Conservation (phyloP, 1,284 basidiomycete genomes). For the Fomitopsis pinicola region DNA sequence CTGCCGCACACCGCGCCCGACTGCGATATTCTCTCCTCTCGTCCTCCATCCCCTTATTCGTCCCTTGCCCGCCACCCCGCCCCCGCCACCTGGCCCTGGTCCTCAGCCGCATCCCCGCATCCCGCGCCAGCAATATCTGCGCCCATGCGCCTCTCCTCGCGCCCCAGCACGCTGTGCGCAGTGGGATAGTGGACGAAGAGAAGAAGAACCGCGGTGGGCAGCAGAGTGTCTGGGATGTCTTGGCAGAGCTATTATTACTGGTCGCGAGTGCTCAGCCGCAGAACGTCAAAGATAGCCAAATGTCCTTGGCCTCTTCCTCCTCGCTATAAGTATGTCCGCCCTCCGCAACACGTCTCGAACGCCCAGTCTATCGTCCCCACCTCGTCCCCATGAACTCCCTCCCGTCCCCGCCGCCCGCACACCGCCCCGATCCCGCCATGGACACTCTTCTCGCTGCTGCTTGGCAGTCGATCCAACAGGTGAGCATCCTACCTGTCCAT, state of each 20-base stretch:
- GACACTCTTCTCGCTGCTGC: slow-evolving; percentile 38
- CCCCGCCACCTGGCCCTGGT: background rate
- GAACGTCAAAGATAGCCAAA: slow-evolving; percentile 27
- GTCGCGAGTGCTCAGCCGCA: slow-evolving; percentile 20
- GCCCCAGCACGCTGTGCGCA: no score
- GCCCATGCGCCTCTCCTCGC: background rate
- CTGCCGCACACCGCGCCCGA: background rate
- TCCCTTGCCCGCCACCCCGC: background rate
- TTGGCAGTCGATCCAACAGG: slow-evolving; percentile 46
- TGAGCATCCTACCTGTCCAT: slow-evolving; percentile 29
- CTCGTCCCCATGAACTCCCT: slow-evolving; percentile 20
- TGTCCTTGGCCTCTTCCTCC: slow-evolving; percentile 29
- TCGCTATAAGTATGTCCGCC: slow-evolving; percentile 21
- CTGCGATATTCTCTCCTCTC: background rate
- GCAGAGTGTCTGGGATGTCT: slow-evolving; percentile 18
- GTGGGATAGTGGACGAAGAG: background rate
- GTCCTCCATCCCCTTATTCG: background rate
- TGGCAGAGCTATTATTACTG: slow-evolving; percentile 30
- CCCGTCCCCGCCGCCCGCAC: slow-evolving; percentile 21
- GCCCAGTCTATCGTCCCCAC: slow-evolving; percentile 5
- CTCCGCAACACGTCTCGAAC: slow-evolving; percentile 10
- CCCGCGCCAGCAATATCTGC: background rate
- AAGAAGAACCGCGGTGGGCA: background rate
- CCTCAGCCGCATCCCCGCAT: background rate
- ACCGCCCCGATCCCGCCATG: slow-evolving; percentile 19